Evolutionary conservation across 495 filamentous ascomycete genomes (phyloP), one percentile per base, ranked within the genome.

Genomic region (Oleoguttula mirabilis): DNA sequence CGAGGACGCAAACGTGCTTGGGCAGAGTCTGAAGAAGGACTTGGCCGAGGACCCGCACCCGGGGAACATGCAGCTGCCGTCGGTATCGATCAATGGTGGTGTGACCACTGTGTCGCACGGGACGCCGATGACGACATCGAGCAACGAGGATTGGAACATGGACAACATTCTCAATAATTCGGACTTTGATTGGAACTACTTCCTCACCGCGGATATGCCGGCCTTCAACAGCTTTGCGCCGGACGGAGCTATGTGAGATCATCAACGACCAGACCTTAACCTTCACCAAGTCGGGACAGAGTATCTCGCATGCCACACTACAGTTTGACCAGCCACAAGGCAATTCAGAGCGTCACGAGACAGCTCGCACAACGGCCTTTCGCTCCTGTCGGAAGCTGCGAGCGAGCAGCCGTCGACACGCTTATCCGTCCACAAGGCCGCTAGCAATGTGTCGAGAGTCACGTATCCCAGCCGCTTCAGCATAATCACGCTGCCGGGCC

Each of bases 181-280:
- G 20, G 43, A 51, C 25, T 47, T 51, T 35, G 48, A 51, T 16
- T 51, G 48, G 48, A 51, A 51, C 20, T 47, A 47, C 43, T 51
- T 51, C 20, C 23, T 51, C 23, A 46, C 44, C 11, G 32, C 42
- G n/a, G 46, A 50, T 27, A 50, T 50, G 40, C 46, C 46, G 32
- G 40, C 41, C 4, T 50, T 50, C 19, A 16, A 44, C 3, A 35
- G 39, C 20, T 36, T 50, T 38, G 46, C 46, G 33, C 46, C 46
- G 20, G 46, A 50, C 23, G 46, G 46, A 4, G 23, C 39, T 15
- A 50, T 50, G 46, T 50, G 27, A 41, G 21, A 17, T n/a, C n/a
- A n/a, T n/a, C n/a, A n/a, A n/a, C n/a, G n/a, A n/a, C n/a, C n/a
- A n/a, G n/a, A n/a, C n/a, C n/a, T n/a, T n/a, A n/a, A n/a, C n/a